Conservation (phyloP, 371 early-diverging fungal species). For the Nosema muscidifuracis region DNA sequence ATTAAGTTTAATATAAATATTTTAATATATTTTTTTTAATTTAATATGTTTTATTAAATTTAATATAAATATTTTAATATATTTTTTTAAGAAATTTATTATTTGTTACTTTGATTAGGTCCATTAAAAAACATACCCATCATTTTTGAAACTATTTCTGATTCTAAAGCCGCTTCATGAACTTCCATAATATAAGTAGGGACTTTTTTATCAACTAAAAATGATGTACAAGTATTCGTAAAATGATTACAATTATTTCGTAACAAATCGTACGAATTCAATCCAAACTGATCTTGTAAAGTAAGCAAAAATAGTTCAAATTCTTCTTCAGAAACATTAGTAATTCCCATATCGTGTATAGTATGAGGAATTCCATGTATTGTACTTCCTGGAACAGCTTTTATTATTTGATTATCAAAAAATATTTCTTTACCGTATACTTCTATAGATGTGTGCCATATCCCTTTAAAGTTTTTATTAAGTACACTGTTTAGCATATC, state of each 20-base stretch:
- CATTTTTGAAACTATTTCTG: background rate
- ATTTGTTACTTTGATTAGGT: background rate
- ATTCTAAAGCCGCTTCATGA: conserved; percentile 37
- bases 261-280: conserved; percentile 56
- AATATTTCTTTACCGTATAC: conserved; percentile 75
- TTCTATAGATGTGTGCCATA: conserved; percentile 77
- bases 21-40: background rate
- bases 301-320: conserved; percentile 46
- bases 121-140: conserved; percentile 7
- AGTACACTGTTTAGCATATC: conserved; percentile 6
- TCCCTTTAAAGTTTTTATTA: conserved; percentile 53
- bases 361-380: conserved; percentile 41
- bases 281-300: conserved; percentile 35
- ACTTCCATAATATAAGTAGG: conserved; percentile 61
- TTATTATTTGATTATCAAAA: conserved; percentile 69
- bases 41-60: too few species aligned
- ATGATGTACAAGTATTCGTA: conserved; percentile 40
- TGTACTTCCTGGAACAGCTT: conserved; percentile 37
- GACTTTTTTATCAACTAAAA: conserved; percentile 49
- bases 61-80: background rate
- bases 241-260: conserved; percentile 63
- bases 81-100: background rate
- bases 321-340: conserved; percentile 36
- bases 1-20: too few species aligned
- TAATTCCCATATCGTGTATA: conserved; percentile 49